phyloP scores from a whole-genome alignment of 208 protist species.

The Trypanosoma scelopori region DNA sequence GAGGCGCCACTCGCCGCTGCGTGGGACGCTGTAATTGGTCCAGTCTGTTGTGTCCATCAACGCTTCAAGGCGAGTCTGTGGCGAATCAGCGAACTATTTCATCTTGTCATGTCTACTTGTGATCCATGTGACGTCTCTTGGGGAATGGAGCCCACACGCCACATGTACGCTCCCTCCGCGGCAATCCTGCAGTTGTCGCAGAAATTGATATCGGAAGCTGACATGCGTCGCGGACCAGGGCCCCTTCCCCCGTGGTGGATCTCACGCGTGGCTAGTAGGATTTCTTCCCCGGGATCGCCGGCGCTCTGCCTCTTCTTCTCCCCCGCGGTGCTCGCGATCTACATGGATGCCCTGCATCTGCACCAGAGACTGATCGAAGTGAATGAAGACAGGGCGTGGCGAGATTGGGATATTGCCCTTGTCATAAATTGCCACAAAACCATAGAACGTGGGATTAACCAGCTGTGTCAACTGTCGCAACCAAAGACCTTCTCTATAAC shows the following conservation, averaged over 20 bases:
- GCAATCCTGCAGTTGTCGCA: conserved; percentile 11
- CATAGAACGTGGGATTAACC: conserved; percentile 13
- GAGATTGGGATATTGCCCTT: conserved; percentile 8
- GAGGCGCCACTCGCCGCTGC: conserved; percentile 26
- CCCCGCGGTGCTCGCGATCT: conserved; percentile 24
- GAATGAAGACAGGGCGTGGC: background rate
- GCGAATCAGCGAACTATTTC: conserved; percentile 42
- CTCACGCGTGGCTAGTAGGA: background rate
- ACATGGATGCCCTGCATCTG: conserved; percentile 26
- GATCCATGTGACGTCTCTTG: conserved; percentile 10
- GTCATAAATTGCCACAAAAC: conserved; percentile 11
- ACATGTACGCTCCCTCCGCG: background rate
- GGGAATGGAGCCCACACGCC: background rate
- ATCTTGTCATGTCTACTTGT: conserved; percentile 33
- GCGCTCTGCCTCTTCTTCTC: conserved; percentile 21
- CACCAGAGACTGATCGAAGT: conserved; percentile 23
- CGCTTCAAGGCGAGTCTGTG: conserved; percentile 31
- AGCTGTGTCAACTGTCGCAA: conserved; percentile 3
- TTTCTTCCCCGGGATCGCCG: background rate
- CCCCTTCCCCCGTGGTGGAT: conserved; percentile 23
- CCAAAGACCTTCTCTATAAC: background rate
- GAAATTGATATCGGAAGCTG: background rate
- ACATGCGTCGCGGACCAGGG: background rate
- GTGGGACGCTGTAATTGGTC: conserved; percentile 59
- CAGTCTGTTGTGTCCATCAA: conserved; percentile 39